phyloP scores from a whole-genome alignment of 1,139 yeast genomes.

The Lipomyces yarrowii region DNA sequence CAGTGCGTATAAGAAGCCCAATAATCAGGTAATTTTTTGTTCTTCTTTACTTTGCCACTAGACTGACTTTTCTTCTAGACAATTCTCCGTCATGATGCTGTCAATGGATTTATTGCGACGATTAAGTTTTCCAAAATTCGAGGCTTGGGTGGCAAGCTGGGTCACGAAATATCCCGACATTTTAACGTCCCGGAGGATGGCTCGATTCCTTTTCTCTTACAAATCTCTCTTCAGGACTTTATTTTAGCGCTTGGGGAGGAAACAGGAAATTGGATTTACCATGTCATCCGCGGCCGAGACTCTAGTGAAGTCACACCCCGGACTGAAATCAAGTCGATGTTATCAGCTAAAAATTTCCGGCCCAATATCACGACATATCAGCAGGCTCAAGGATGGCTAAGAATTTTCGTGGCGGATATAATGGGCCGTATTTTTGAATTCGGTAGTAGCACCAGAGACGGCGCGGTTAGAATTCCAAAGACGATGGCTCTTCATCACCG shows the following conservation, averaged over 20 bases:
- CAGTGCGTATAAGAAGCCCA: conserved; percentile 82
- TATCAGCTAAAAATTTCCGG: conserved; percentile 78
- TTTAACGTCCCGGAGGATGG: conserved; percentile 40
- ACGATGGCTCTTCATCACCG: conserved; percentile 41
- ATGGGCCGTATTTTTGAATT: conserved; percentile 68
- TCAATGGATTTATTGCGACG: conserved; percentile 56
- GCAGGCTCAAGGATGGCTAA: conserved; percentile 79
- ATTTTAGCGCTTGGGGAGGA: conserved; percentile 48
- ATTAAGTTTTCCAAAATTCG: conserved; percentile 76
- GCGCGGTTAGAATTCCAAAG: conserved; percentile 40
- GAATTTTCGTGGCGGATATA: conserved; percentile 80
- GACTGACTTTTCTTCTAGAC: conserved; percentile 47
- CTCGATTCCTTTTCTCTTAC: conserved; percentile 37
- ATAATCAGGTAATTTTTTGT: conserved; percentile 54
- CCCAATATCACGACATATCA: conserved; percentile 54
- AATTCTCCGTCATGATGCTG: conserved; percentile 55
- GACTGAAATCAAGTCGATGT: conserved; percentile 80
- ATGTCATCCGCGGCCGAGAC: conserved; percentile 66
- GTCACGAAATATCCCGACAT: conserved; percentile 55
- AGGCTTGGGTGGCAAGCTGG: conserved; percentile 90
- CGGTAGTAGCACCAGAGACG: conserved; percentile 47
- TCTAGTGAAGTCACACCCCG: conserved; percentile 55
- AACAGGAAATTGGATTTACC: conserved; percentile 47
- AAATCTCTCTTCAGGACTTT: conserved; percentile 41
- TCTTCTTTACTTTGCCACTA: neutral